phyloP scores from a whole-genome alignment of 345 rosid genomes.

The Populus ilicifolia region DNA sequence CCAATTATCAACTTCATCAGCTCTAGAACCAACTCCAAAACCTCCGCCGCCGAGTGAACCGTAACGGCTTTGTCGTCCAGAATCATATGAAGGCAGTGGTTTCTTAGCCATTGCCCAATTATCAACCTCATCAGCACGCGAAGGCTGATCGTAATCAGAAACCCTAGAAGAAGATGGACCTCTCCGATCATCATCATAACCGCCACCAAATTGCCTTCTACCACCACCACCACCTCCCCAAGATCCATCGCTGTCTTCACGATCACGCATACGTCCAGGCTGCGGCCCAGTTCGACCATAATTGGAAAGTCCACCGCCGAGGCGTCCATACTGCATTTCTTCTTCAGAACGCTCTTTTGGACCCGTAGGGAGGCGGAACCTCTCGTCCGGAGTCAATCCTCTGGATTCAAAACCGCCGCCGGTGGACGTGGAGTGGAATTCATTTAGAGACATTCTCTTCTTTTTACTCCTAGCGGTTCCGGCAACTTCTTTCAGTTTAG shows the following conservation, averaged over 20 bases:
- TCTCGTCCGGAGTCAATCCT: slow-evolving; percentile 74
- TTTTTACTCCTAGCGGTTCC: slow-evolving; percentile 61
- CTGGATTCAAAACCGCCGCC: slow-evolving; percentile 16
- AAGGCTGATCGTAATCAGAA: slow-evolving; percentile 71
- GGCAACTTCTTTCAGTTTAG: slow-evolving; percentile 70
- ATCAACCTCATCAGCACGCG: slow-evolving; percentile 90
- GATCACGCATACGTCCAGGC: slow-evolving; percentile 37
- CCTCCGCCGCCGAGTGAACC: slow-evolving; percentile 50
- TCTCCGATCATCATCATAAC: slow-evolving; percentile 74
- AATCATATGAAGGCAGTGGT: slow-evolving; percentile 48
- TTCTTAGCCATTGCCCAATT: slow-evolving; percentile 83
- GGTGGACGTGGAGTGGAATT: slow-evolving; percentile 40
- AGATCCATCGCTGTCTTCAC: slow-evolving; percentile 48
- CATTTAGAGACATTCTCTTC: slow-evolving; percentile 72
- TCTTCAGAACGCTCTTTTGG: slow-evolving; percentile 88
- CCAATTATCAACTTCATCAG: slow-evolving; percentile 88
- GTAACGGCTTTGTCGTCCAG: slow-evolving; percentile 54
- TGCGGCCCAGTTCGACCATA: slow-evolving; percentile 51
- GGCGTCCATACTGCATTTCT: slow-evolving; percentile 76
- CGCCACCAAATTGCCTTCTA: slow-evolving; percentile 70
- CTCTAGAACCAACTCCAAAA: slow-evolving; percentile 57
- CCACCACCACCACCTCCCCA: slow-evolving; percentile 54
- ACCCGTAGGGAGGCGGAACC: slow-evolving; percentile 82
- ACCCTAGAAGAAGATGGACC: slow-evolving; percentile 64
- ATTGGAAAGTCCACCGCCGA: slow-evolving; percentile 76